Conservation (phyloP, 179 eudicot species). For the Spinacia oleracea region DNA sequence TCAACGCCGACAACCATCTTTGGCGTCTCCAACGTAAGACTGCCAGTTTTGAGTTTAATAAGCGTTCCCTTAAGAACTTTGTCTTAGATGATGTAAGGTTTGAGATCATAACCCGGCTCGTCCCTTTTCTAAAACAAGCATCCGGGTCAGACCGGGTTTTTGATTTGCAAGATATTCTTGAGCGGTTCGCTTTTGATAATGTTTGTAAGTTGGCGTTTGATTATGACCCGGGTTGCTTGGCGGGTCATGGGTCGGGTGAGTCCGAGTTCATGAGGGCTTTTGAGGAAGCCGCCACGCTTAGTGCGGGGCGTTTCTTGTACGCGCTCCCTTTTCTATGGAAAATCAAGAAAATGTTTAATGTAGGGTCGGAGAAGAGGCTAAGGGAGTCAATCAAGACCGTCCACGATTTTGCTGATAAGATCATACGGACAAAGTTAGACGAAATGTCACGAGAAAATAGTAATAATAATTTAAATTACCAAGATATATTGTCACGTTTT, state of each 20-base stretch:
- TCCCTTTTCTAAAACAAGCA: constrained; percentile 43
- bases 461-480: constrained; percentile 29
- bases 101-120: constrained; percentile 47
- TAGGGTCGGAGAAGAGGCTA: constrained; percentile 59
- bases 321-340: constrained; percentile 39
- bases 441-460: constrained; percentile 21
- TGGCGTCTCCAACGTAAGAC: constrained; percentile 79
- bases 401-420: constrained; percentile 59
- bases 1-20: constrained; percentile 62
- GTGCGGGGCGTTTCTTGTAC: constrained; percentile 60
- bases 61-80: constrained; percentile 63
- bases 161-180: constrained; percentile 66
- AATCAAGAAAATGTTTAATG: constrained; percentile 48
- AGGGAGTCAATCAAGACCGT: constrained; percentile 51
- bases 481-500: constrained; percentile 72
- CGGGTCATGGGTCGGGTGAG: constrained; percentile 36
- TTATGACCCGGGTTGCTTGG: constrained; percentile 72
- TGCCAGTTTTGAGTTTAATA: constrained; percentile 76
- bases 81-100: constrained; percentile 38
- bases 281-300: constrained; percentile 59
- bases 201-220: constrained; percentile 72
- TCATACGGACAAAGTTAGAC: constrained; percentile 50
- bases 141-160: constrained; percentile 34
- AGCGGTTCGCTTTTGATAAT: constrained; percentile 74
- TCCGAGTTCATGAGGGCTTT: constrained; percentile 75